Evolutionary conservation across 1,284 basidiomycete genomes (phyloP).

Genomic region (Peniophora sp.): DNA sequence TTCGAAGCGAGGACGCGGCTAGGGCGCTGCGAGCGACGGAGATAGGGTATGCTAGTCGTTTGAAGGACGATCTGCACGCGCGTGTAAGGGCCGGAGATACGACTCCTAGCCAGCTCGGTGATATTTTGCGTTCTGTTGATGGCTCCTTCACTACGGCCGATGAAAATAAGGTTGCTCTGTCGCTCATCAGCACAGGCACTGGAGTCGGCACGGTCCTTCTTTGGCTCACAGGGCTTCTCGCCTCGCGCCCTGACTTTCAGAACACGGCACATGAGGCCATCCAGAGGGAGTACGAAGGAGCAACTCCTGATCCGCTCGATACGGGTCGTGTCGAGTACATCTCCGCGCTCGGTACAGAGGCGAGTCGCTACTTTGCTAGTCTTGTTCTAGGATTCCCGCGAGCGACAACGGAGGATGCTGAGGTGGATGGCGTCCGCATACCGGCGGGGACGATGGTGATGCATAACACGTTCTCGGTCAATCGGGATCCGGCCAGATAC

Average conservation of each 20-base stretch:
- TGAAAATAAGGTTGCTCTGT: background rate
- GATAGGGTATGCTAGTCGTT: background rate
- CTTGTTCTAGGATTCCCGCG: background rate
- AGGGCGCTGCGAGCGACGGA: background rate
- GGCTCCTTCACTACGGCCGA: background rate
- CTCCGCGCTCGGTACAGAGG: background rate
- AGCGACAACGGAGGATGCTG: background rate
- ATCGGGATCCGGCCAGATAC: background rate
- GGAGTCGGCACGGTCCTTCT: background rate
- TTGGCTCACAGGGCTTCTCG: background rate
- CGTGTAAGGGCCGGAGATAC: background rate
- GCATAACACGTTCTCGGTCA: background rate
- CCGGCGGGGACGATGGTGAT: background rate
- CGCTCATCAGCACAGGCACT: background rate
- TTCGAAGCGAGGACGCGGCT: background rate
- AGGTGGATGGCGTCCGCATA: background rate
- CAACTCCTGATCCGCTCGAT: background rate
- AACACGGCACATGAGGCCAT: background rate
- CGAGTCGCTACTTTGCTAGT: background rate
- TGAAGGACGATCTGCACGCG: background rate
- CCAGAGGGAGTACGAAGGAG: background rate
- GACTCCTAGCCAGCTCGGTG: background rate
- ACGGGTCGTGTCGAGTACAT: background rate
- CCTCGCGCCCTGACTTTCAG: background rate
- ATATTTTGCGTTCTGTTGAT: background rate